Percentiles rank a stretch among this genome's conserved stretches.
phyloP scores from a whole-genome alignment of 768 basidiomycete genomes.

The Pleurotus sapidus region DNA sequence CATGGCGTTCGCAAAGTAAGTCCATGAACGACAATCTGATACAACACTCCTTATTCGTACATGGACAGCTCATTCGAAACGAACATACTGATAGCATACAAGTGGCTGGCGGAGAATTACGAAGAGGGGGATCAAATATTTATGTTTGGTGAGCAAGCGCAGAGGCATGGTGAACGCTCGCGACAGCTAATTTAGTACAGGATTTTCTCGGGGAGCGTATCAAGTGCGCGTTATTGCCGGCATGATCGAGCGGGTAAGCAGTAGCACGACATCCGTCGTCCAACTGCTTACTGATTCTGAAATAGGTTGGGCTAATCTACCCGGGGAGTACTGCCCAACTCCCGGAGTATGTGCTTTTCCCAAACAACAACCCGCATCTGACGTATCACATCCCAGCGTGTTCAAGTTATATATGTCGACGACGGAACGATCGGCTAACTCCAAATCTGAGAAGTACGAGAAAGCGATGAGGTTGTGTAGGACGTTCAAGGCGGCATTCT shows the following conservation, averaged over 20 bases:
- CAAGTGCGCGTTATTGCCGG: slow-evolving; percentile 41
- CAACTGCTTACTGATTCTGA: background rate
- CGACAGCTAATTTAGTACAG: slow-evolving; percentile 16
- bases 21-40: too few relatives aligned
- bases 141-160: slow-evolving; percentile 32
- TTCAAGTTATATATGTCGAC: too few relatives aligned
- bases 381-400: too few relatives aligned
- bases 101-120: slow-evolving; percentile 39
- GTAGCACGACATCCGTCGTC: background rate
- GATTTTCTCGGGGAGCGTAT: slow-evolving; percentile 48
- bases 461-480: too few relatives aligned
- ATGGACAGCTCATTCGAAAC: slow-evolving; percentile 29
- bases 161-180: background rate
- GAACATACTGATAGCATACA: slow-evolving; percentile 33
- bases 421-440: too few relatives aligned
- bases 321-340: slow-evolving; percentile 40
- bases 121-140: slow-evolving; percentile 34
- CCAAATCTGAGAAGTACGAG: too few relatives aligned
- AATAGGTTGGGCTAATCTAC: slow-evolving; percentile 38
- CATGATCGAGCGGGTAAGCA: slow-evolving; percentile 38
- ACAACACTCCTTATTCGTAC: background rate
- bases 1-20: slow-evolving; percentile 16
- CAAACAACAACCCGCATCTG: too few relatives aligned
- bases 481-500: too few relatives aligned
- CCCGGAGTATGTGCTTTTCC: slow-evolving; percentile 20